Evolutionary conservation across 768 basidiomycete species (phyloP).

Genomic region (Phaeotremella fagi): DNA sequence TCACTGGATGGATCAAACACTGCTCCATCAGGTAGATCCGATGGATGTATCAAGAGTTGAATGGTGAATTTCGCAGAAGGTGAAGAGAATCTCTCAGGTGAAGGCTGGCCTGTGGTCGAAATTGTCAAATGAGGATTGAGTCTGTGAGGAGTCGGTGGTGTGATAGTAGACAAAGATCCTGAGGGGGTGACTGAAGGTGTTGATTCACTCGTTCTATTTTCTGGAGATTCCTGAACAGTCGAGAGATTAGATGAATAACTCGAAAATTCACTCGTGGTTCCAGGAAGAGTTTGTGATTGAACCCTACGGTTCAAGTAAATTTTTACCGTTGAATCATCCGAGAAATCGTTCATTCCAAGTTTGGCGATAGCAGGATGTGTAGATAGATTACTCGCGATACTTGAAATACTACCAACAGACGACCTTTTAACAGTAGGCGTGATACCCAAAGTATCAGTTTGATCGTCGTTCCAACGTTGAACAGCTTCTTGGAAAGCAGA

Average conservation of each 20-base stretch:
- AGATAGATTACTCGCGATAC: slow-evolving; percentile 83
- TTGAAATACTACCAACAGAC: slow-evolving; percentile 88
- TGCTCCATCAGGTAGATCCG: slow-evolving; percentile 91
- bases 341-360: slow-evolving; percentile 94
- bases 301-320: slow-evolving; percentile 77
- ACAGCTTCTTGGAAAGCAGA: slow-evolving; percentile 82
- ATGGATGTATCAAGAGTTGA: slow-evolving; percentile 78
- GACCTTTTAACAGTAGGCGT: slow-evolving; percentile 75
- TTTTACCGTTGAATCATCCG: slow-evolving; percentile 94
- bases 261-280: slow-evolving; percentile 31
- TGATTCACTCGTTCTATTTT: slow-evolving; percentile 39
- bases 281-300: slow-evolving; percentile 14
- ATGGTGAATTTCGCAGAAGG: slow-evolving; percentile 80
- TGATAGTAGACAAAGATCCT: slow-evolving; percentile 4
- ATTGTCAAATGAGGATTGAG: slow-evolving; percentile 36
- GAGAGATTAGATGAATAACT: slow-evolving; percentile 41
- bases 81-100: slow-evolving; percentile 51
- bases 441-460: slow-evolving; percentile 41
- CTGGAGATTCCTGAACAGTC: slow-evolving; percentile 50
- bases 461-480: slow-evolving; percentile 53
- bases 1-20: slow-evolving; percentile 87
- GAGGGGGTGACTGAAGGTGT: slow-evolving; percentile 1
- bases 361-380: slow-evolving; percentile 94
- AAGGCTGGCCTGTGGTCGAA: slow-evolving; percentile 18
- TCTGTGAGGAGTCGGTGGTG: slow-evolving; percentile 23